Evolutionary conservation across 2,329 filamentous ascomycete species (phyloP), one percentile per base, ranked within the genome.

Genomic region (Fusarium sp.): DNA sequence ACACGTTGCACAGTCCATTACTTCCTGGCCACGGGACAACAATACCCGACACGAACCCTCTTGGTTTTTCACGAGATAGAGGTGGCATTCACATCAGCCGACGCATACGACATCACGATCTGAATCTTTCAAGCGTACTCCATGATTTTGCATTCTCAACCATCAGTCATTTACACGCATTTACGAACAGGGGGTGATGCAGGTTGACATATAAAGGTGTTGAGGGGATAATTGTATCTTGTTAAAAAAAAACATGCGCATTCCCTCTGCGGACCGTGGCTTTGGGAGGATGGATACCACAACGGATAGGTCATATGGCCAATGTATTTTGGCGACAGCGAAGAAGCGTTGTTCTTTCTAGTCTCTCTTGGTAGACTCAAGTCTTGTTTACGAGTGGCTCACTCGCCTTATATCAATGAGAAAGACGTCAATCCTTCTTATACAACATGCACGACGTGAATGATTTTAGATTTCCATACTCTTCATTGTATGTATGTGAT

Each of bases 71-170:
- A 61, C 57, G 52, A 70, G 56, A 58, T 67, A 71, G 65, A 55
- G 47, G 57, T 57, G 59, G 48, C 52, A 63, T 52, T 34, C 46
- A 48, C 60, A 51, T 60, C 20, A 49, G 63, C 59, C 61, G n/a
- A 65, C 62, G 47, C 62, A 54, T 62, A 74, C 66, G 72, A 75
- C 59, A 74, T 75, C 49, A 71, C 60, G 71, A 73, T 72, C 61
- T 70, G 61, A 51, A 65, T 73, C 59, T 61, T 73, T 70, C 44
- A 65, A 72, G 68, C 65, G 63, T 52, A 59, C 62, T 63, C 58
- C 47, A 69, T 69, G 68, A 71, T 69, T 67, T 67, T 74, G 56
- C 65, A 73, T 73, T 64, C 45, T 46, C 29, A 61, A 62, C 48
- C 64, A 73, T 67, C 63, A 54, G 51, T 74, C 70, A 73, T 74